phyloP scores from a whole-genome alignment of 345 rosid species.

The Aethionema arabicum region DNA sequence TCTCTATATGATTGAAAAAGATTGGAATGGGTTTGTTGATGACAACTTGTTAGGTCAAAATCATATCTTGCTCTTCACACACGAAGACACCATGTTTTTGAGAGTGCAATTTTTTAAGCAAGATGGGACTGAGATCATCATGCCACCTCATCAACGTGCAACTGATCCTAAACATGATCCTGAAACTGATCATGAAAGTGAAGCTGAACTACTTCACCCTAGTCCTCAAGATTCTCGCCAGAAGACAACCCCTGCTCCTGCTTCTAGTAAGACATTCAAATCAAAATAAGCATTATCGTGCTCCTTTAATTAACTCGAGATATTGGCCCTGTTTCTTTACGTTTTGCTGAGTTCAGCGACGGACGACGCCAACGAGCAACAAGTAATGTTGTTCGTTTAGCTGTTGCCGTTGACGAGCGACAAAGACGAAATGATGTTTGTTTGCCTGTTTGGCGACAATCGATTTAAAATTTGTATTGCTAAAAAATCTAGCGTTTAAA shows the following conservation, averaged over 20 bases:
- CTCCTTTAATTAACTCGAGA: background rate
- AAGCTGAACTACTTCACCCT: background rate
- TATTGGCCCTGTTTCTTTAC: no score
- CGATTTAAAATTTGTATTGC: no score
- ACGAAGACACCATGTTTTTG: slow-evolving; percentile 11
- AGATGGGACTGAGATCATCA: slow-evolving; percentile 2
- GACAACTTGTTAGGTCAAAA: slow-evolving; percentile 12
- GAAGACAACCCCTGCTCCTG: background rate
- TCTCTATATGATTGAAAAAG: slow-evolving; percentile 25
- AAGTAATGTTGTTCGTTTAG: no score
- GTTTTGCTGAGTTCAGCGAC: no score
- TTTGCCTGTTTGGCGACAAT: no score
- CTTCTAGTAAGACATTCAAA: slow-evolving; percentile 18
- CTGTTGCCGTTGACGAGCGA: no score
- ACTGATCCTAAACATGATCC: background rate
- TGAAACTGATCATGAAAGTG: no score
- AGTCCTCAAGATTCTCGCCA: background rate
- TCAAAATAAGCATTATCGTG: background rate
- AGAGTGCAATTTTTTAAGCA: slow-evolving; percentile 9
- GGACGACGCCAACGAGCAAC: no score
- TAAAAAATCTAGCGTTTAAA: no score
- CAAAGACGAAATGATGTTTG: no score
- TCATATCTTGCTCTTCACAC: slow-evolving; percentile 19
- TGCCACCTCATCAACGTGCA: slow-evolving; percentile 10
- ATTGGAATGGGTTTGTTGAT: slow-evolving; percentile 34